Evolutionary conservation across 768 basidiomycete species (phyloP).

Genomic region (Austroboletus eburneus): DNA sequence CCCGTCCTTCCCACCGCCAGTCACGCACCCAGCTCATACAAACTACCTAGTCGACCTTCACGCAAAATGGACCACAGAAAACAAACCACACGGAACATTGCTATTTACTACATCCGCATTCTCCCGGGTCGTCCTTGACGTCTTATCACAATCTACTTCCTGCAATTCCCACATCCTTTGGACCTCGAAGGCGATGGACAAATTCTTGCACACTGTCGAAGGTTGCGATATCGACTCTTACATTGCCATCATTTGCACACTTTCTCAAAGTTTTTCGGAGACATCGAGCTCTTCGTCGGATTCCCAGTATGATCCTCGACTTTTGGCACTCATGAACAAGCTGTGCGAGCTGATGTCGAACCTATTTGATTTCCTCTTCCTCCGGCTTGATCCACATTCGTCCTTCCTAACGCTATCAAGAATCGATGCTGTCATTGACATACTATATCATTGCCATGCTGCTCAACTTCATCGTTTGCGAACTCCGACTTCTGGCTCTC

Average conservation of each 20-base stretch:
- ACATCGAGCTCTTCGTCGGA: background rate
- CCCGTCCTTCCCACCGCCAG: conserved; percentile 22
- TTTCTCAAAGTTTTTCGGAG: conserved; percentile 23
- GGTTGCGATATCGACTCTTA: conserved; percentile 31
- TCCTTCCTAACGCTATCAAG: conserved; percentile 3
- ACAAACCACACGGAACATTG: background rate
- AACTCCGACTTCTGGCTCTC: conserved; percentile 2
- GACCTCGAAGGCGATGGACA: conserved; percentile 41
- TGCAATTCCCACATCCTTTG: conserved; percentile 37
- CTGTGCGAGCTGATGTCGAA: conserved; percentile 19
- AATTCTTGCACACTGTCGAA: conserved; percentile 32
- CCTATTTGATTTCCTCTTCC: conserved; percentile 22
- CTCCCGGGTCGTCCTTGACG: conserved; percentile 17
- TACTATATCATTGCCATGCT: conserved; percentile 23
- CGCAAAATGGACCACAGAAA: conserved; percentile 33
- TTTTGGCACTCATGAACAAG: conserved; percentile 13
- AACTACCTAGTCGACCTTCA: conserved; percentile 45
- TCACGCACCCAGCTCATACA: conserved; percentile 43
- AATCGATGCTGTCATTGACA: conserved; percentile 16
- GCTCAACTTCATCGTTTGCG: conserved; percentile 18
- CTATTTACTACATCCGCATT: conserved; percentile 28
- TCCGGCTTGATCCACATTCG: background rate
- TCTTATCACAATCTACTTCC: conserved; percentile 19
- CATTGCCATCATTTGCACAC: conserved; percentile 25
- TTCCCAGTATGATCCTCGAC: background rate